These are phyloP conservation scores for Achlya hypogyna DNA, from an alignment of 352 stramenopile species.

Conservation along the genomic window DNA sequence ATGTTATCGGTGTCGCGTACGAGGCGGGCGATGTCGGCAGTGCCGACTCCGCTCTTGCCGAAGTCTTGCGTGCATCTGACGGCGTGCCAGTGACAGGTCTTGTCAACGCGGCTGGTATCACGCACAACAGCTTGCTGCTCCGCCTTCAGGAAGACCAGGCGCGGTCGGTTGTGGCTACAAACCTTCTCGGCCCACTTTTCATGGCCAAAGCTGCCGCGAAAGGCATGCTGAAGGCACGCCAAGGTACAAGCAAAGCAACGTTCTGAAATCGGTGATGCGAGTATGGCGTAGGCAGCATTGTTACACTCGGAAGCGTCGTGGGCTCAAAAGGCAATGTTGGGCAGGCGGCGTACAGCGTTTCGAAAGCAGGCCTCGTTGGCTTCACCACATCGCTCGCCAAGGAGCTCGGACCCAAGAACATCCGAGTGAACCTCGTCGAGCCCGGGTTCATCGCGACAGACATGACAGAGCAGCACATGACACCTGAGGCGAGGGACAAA, in stretches of 20 bases:
- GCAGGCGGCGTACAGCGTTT: constrained; percentile 73
- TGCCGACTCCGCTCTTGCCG: constrained; percentile 32
- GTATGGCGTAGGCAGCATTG: constrained; percentile 38
- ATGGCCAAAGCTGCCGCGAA: constrained; percentile 67
- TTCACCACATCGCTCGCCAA: constrained; percentile 76
- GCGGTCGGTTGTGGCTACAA: constrained; percentile 60
- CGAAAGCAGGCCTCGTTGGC: constrained; percentile 65
- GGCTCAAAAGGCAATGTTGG: constrained; percentile 61
- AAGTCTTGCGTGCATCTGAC: constrained; percentile 27
- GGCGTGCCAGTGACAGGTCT: constrained; percentile 40
- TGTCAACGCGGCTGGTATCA: constrained; percentile 64
- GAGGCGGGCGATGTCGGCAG: constrained; percentile 24
- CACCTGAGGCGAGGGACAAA: constrained; percentile 34
- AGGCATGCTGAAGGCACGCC: constrained; percentile 65
- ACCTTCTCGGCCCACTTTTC: constrained; percentile 62
- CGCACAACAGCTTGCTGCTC: constrained; percentile 61
- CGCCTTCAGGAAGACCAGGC: constrained; percentile 50
- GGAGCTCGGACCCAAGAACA: constrained; percentile 71
- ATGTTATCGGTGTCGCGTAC: constrained; percentile 54
- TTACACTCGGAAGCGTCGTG: constrained; percentile 82
- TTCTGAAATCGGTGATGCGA: not conserved
- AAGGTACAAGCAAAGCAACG: constrained; percentile 12
- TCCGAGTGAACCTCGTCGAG: constrained; percentile 83
- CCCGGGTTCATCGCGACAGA: constrained; percentile 76
- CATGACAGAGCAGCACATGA: constrained; percentile 60